These are phyloP conservation scores for Cladophialophora yegresii DNA, from an alignment of 2,329 filamentous ascomycete species.

Conservation along the genomic window DNA sequence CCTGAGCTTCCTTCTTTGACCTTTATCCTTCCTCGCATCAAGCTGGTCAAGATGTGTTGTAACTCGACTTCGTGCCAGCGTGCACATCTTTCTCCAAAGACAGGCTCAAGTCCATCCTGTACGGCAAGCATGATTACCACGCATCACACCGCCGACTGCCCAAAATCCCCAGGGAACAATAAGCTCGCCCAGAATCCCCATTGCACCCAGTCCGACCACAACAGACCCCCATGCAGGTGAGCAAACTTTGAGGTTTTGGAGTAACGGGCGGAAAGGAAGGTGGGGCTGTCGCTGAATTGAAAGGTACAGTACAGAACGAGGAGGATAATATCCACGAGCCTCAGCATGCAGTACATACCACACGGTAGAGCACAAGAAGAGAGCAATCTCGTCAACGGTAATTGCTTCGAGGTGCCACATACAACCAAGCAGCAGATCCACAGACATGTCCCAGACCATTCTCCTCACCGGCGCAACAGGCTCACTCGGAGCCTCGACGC, in stretches of 20 bases:
- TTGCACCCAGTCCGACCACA: background rate
- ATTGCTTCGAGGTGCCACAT: background rate
- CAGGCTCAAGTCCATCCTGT: background rate
- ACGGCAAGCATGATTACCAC: background rate
- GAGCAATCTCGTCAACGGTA: background rate
- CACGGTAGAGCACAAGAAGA: background rate
- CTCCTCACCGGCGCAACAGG: conserved; percentile 23
- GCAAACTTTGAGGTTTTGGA: background rate
- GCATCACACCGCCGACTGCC: background rate
- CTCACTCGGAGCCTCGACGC: conserved; percentile 12
- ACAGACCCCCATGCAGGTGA: background rate
- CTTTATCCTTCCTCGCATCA: background rate
- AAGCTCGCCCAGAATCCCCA: background rate
- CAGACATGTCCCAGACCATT: background rate
- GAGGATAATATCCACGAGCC: background rate
- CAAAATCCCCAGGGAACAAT: background rate
- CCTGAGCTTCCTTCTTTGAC: background rate
- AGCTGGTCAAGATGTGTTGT: background rate
- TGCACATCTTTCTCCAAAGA: background rate
- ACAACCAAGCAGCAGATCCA: background rate
- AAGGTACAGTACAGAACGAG: no score
- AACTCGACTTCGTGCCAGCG: background rate
- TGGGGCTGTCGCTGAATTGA: background rate
- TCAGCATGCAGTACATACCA: background rate
- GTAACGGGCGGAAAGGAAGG: background rate